These are phyloP conservation scores for Picochlorum sp. DNA, from an alignment of 139 green algal species.

Conservation along the genomic window DNA sequence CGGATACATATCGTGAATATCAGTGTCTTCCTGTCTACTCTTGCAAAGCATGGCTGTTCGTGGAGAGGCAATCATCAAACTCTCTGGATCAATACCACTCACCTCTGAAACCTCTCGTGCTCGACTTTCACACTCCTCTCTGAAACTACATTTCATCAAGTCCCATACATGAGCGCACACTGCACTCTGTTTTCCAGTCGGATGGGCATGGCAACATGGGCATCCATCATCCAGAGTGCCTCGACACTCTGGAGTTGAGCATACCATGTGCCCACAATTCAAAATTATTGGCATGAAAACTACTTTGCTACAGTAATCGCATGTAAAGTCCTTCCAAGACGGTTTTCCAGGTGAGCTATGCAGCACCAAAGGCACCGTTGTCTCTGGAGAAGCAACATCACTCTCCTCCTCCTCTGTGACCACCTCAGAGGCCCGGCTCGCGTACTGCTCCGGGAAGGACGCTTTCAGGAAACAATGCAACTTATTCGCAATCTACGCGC, in stretches of 20 bases:
- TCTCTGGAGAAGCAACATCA: slow-evolving; percentile 12
- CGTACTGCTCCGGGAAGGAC: slow-evolving; percentile 26
- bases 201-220: slow-evolving; percentile 6
- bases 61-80: not conserved
- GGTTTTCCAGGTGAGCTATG: not conserved
- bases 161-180: slow-evolving; percentile 30
- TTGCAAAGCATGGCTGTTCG: not conserved
- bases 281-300: slow-evolving; percentile 29
- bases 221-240: not conserved
- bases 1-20: too few relatives aligned
- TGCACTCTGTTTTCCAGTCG: not conserved
- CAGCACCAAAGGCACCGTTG: not conserved
- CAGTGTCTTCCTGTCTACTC: too few relatives aligned
- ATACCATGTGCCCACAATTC: slow-evolving; percentile 35
- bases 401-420: slow-evolving; percentile 25
- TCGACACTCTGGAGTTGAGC: not conserved
- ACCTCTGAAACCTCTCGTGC: not conserved
- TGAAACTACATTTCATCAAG: slow-evolving; percentile 22
- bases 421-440: slow-evolving; percentile 14
- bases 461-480: slow-evolving; percentile 28
- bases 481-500: slow-evolving; percentile 23
- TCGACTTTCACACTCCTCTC: not conserved
- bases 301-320: slow-evolving; percentile 19
- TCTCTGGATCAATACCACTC: not conserved
- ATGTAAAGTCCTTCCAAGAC: slow-evolving; percentile 16